Conservation (phyloP, 2,329 filamentous ascomycete species). For the Diaporthe nobilis region DNA sequence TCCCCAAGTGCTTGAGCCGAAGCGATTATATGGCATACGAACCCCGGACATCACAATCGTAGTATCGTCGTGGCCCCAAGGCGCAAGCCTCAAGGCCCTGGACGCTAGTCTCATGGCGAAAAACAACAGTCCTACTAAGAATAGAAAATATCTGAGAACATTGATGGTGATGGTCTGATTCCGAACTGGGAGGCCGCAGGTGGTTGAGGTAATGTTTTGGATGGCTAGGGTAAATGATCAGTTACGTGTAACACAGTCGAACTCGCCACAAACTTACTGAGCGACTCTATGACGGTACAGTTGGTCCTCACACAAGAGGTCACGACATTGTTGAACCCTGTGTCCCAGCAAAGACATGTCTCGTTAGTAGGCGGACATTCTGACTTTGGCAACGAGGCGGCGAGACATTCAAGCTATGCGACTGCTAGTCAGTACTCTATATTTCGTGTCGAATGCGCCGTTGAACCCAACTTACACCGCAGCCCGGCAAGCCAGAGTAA, state of each 20-base stretch:
- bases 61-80: conserved; percentile 31
- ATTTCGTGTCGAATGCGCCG: not conserved
- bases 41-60: conserved; percentile 24
- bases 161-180: not conserved
- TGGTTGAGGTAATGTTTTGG: conserved; percentile 29
- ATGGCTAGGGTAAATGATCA: not conserved
- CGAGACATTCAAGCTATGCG: conserved; percentile 9
- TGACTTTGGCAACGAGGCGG: not conserved
- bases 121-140: conserved; percentile 49
- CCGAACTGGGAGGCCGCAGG: not conserved
- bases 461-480: conserved; percentile 4
- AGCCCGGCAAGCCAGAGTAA: not conserved
- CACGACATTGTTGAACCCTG: not conserved
- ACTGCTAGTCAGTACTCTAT: not conserved
- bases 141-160: conserved; percentile 43
- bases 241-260: too few species aligned
- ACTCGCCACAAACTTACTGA: not conserved
- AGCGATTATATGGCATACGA: not conserved
- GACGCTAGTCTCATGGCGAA: conserved; percentile 19
- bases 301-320: conserved; percentile 1
- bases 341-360: conserved; percentile 33
- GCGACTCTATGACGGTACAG: conserved; percentile 27
- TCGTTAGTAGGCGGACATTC: conserved; percentile 8
- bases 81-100: not conserved
- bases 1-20: not conserved